Percentiles rank a stretch among this genome's conserved stretches.
These are phyloP conservation scores for Solanum virginianum DNA, from an alignment of 257 asterid species.

Conservation along the genomic window DNA sequence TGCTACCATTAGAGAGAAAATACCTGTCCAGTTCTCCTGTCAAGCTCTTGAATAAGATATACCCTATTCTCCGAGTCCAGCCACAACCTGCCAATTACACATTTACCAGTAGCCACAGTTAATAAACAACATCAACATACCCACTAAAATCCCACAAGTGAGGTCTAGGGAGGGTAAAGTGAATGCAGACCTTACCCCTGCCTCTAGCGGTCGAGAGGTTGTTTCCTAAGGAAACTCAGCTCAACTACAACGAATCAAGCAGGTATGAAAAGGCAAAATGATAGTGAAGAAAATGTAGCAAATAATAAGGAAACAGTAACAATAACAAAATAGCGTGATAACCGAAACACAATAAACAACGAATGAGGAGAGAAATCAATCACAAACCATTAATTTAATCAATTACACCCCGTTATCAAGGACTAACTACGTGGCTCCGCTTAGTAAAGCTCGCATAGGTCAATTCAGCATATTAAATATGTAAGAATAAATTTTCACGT, in stretches of 20 bases:
- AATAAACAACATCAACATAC: not conserved
- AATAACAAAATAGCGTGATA: not conserved
- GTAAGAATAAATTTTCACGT: not conserved
- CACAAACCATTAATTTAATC: not conserved
- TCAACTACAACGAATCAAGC: not conserved
- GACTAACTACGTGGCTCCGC: not conserved
- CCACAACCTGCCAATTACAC: constrained; percentile 48
- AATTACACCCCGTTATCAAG: not conserved
- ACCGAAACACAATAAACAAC: not conserved
- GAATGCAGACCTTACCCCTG: not conserved
- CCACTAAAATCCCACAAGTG: not conserved
- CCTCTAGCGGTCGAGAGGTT: not conserved
- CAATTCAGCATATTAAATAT: not conserved
- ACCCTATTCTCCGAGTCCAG: constrained; percentile 68
- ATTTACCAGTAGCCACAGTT: constrained; percentile 2
- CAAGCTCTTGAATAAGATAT: constrained; percentile 44
- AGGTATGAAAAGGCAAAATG: not conserved
- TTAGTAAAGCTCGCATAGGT: not conserved
- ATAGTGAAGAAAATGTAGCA: not conserved
- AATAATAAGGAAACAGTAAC: not conserved
- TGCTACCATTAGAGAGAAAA: not conserved
- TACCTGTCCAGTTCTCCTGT: constrained; percentile 71
- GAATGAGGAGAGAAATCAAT: not conserved
- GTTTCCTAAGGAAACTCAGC: not conserved
- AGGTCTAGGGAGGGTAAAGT: not conserved